Conservation (phyloP, 306 rosid species). For the Lathyrus aphaca region DNA sequence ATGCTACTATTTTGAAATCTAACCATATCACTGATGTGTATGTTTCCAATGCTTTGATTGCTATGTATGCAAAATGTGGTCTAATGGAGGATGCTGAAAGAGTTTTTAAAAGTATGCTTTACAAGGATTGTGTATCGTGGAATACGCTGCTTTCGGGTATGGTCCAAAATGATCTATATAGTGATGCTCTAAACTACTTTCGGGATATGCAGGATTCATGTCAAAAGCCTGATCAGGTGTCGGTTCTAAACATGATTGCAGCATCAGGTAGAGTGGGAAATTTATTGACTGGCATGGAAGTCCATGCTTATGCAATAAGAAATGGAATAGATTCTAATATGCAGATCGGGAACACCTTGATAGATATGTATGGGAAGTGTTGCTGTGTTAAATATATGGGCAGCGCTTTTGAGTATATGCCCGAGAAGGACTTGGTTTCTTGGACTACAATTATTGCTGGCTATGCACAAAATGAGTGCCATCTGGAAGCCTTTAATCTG, state of each 20-base stretch:
- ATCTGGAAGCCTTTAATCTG: conserved; percentile 50
- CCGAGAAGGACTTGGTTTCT: conserved; percentile 58
- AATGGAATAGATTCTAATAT: conserved; percentile 57
- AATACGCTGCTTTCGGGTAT: conserved; percentile 72
- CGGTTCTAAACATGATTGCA: conserved; percentile 56
- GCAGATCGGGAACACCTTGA: conserved; percentile 64
- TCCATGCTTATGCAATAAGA: conserved; percentile 67
- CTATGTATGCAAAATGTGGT: conserved; percentile 68
- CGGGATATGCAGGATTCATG: conserved; percentile 50
- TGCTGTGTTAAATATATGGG: conserved; percentile 56
- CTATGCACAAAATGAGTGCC: conserved; percentile 60
- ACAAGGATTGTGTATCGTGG: conserved; percentile 68
- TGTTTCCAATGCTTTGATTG: conserved; percentile 71
- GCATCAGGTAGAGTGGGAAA: conserved; percentile 63
- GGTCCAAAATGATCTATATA: conserved; percentile 57
- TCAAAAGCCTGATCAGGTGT: conserved; percentile 61
- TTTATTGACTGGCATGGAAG: conserved; percentile 61
- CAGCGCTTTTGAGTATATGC: conserved; percentile 53
- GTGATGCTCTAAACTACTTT: conserved; percentile 57
- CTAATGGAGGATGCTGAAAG: conserved; percentile 49
- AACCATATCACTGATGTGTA: conserved; percentile 49
- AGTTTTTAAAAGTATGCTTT: conserved; percentile 49
- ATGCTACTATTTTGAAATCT: conserved; percentile 57
- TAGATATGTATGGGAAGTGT: conserved; percentile 77
- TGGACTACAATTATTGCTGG: conserved; percentile 81